Evolutionary conservation across 2,329 filamentous ascomycete species (phyloP), one percentile per base, ranked within the genome.

Genomic region (Pseudocercospora fuligena): DNA sequence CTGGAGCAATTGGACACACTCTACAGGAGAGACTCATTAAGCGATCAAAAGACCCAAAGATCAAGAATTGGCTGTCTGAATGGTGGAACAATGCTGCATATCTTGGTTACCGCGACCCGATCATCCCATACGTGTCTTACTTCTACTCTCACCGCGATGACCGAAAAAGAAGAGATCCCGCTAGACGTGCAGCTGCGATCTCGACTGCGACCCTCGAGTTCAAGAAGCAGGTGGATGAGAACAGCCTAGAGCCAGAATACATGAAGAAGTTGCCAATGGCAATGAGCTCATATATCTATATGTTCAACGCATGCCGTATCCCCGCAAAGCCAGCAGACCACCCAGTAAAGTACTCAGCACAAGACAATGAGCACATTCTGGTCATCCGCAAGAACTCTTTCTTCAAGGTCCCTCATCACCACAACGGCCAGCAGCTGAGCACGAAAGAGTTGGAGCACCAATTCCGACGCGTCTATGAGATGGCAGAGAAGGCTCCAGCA

Each of bases 71-170:
- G 95, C 86, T 99, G 65, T 89, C 91, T 73, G 94, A 99, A 74
- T 99, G 95, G 95, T 99, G 95, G 95, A 98, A 99, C 80, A 89
- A 97, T 61, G 88, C 89, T 4, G 95, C 95, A 66, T 99, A 99
- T 82, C 88, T 99, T 71, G 87, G 83, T 71, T 98, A 98, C 84
- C 91, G 94, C 72, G 95, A 98, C 79, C 95, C 95, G 2, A 92
- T 99, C 56, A 92, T 98, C 19, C 95, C 95, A 68, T 99, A 98
- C 78, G 95, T 99, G 76, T 97, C 93, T 81, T 99, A 99, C 87
- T 99, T 99, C 84, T 99, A 99, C 85, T 97, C 94, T 63, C 94
- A 98, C 84, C 89, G 93, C 73, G 95, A 99, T 81, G 96, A 99
- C 81, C 89, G 92, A 73, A 87, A 90, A 77, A 89, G 94, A 72